Base-by-base conservation (phyloP, 371 early-diverging fungal genomes). In the Mortierella sp. region DNA sequence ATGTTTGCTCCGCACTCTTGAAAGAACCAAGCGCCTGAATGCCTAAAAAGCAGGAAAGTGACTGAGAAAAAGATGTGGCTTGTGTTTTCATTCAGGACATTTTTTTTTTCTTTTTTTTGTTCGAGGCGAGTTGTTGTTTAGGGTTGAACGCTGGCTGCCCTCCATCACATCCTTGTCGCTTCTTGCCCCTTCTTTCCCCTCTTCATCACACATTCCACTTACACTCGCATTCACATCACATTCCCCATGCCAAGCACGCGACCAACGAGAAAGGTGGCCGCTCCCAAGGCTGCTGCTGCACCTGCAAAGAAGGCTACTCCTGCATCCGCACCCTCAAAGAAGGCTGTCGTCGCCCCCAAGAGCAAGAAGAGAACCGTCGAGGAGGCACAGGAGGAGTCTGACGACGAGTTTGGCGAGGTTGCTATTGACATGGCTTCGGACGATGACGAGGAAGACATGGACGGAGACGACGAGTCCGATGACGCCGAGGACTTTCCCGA, bases 371-470 rank as follows among this genome's bases (percentile, higher is more conserved):
- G 83, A 71, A 77, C 83, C 37, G 83, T 83, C 8, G 76, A 72
- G 24, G 77, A 83, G 48, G 80, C 83, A 16, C 71, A 72, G 21
- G 71, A 71, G 40, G 80, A 83, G 24, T 85, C 88, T 34, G 90
- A 88, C 10, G 83, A 81, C 31, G 88, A 90, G 48, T 77, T 79
- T 59, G 87, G 88, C 14, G 88, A 91, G 40, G 88, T 91, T 37
- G 92, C 89, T 48, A 83, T 89, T 53, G 88, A 90, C 40, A 91
- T 91, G 90, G 88, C 88, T 43, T 90, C 90, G 44, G 90, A 90
- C 31, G 91, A 91, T 14, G 90, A 91, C 64, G 90, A 89, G 70
- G 91, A 91, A n/a, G 89, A 78, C 9, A 89, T 88, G 13, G 81
- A 89, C 40, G 89, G 88, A 10, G 89, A 90, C 24, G 91, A 91